Base-by-base conservation (phyloP, 1,284 basidiomycete genomes). In the Cutaneotrichosporon daszewskae region DNA sequence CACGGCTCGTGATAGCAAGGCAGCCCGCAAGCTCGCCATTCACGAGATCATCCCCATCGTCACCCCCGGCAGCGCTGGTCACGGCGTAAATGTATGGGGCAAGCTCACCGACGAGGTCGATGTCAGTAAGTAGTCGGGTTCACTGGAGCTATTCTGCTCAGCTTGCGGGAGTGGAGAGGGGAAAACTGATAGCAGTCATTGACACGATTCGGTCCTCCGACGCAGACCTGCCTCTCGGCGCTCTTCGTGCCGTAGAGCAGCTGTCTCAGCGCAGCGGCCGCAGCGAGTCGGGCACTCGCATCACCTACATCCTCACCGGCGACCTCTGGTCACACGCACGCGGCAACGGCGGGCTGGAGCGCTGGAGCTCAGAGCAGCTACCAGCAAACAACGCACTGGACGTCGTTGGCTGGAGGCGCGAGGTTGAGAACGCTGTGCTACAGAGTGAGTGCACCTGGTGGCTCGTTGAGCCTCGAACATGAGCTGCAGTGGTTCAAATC, bases 11-110 rank as follows among this genome's bases (percentile, higher is more conserved):
- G 64, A 69, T 7, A 57, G 51, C 5, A 74, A 74, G 42, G 39
- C 40, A 3, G 55, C 49, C 2, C 72, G 68, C 1, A 71, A 72
- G 36, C 67, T 79, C 2, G 67, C 69, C 1, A 66, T 69, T 12
- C 72, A 77, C 55, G 77, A 79, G 62, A 76, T 81, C 48, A 73
- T 75, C 20, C 77, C 79, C 1, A 42, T 79, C 43, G 58, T 79
- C 7, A 71, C 71, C 13, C 73, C 77, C 20, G 55, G 62, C 1
- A 51, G 58, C 12, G 59, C 72, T 17, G 59, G 70, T 4, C 63
- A 57, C 28, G 60, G 59, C 3, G 24, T 27, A 19, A 26, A 68
- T 24, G 48, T 53, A 5, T 79, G 76, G 74, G 59, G 66, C 11
- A 47, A 68, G 22, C 60, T 76, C n/a, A 69, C 75, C 10, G 58